These are phyloP conservation scores for Tripterygium wilfordii DNA, from an alignment of 177 flowering plant genomes.

Conservation along the genomic window DNA sequence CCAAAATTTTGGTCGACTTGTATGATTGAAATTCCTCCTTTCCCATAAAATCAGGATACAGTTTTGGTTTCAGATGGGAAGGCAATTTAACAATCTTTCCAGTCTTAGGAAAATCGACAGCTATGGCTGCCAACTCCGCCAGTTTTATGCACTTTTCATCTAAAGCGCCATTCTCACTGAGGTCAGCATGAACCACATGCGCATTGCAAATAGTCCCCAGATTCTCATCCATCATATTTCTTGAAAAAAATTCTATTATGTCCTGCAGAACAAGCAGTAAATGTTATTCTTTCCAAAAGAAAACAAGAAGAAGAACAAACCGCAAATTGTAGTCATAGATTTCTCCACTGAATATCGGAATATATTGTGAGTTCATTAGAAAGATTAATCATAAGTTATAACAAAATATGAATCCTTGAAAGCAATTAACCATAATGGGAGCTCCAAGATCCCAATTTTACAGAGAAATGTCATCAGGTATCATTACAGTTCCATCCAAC, in stretches of 20 bases:
- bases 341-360: too few relatives aligned
- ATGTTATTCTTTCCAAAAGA: background rate
- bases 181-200: slow-evolving; percentile 94
- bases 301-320: too few relatives aligned
- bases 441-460: too few relatives aligned
- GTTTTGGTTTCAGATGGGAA: slow-evolving; percentile 54
- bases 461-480: too few relatives aligned
- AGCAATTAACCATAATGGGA: too few relatives aligned
- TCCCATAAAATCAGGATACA: slow-evolving; percentile 94
- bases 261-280: slow-evolving; percentile 44
- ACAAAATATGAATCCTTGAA: too few relatives aligned
- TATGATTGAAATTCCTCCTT: slow-evolving; percentile 67
- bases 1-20: slow-evolving; percentile 65
- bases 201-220: slow-evolving; percentile 89
- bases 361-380: too few relatives aligned
- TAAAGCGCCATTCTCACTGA: slow-evolving; percentile 67
- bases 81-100: slow-evolving; percentile 84
- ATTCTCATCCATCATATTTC: slow-evolving; percentile 66
- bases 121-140: slow-evolving; percentile 85
- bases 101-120: slow-evolving; percentile 96
- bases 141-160: slow-evolving; percentile 71
- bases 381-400: too few relatives aligned
- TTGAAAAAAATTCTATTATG: slow-evolving; percentile 63
- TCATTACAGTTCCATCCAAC: too few relatives aligned
- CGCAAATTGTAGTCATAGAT: too few relatives aligned